Percentiles rank a stretch among this genome's conserved stretches.
phyloP scores from a whole-genome alignment of 805 yeast genomes.

The Suhomyces canberraensis region DNA sequence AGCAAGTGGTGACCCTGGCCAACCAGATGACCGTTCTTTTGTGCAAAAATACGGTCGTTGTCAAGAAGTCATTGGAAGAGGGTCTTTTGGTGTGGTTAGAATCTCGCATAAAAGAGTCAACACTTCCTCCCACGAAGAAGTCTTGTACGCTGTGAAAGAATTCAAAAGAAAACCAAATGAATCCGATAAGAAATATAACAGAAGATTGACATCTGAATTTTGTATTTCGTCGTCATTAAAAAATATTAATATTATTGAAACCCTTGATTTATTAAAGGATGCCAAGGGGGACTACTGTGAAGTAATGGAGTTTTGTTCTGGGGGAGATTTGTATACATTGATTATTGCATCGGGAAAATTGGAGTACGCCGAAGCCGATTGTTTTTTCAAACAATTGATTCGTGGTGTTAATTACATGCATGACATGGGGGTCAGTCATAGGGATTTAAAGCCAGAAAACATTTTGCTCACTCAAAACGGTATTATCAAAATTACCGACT shows the following conservation, averaged over 20 bases:
- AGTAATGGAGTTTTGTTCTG: constrained; percentile 81
- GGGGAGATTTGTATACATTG: constrained; percentile 75
- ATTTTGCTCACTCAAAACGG: constrained; percentile 71
- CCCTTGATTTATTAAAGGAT: constrained; percentile 74
- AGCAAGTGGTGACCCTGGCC: background rate
- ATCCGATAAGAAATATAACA: constrained; percentile 61
- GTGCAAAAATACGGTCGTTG: constrained; percentile 90
- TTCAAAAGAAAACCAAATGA: constrained; percentile 64
- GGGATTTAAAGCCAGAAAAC: constrained; percentile 89
- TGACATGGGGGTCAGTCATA: constrained; percentile 83
- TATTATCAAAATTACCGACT: constrained; percentile 76
- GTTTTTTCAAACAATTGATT: constrained; percentile 81
- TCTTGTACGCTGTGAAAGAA: constrained; percentile 82
- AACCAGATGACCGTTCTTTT: constrained; percentile 51
- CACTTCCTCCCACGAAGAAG: constrained; percentile 29
- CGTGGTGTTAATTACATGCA: constrained; percentile 88
- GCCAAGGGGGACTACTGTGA: constrained; percentile 81
- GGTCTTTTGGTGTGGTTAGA: constrained; percentile 91
- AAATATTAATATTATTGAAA: constrained; percentile 73
- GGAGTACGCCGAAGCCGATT: constrained; percentile 82
- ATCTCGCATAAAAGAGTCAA: constrained; percentile 68
- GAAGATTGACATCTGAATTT: constrained; percentile 76
- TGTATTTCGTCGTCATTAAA: constrained; percentile 76
- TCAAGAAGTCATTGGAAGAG: constrained; percentile 91
- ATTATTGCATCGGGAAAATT: constrained; percentile 74